Evolutionary conservation across 139 green algal species (phyloP).

Genomic region (Diplosphaera chodatii): DNA sequence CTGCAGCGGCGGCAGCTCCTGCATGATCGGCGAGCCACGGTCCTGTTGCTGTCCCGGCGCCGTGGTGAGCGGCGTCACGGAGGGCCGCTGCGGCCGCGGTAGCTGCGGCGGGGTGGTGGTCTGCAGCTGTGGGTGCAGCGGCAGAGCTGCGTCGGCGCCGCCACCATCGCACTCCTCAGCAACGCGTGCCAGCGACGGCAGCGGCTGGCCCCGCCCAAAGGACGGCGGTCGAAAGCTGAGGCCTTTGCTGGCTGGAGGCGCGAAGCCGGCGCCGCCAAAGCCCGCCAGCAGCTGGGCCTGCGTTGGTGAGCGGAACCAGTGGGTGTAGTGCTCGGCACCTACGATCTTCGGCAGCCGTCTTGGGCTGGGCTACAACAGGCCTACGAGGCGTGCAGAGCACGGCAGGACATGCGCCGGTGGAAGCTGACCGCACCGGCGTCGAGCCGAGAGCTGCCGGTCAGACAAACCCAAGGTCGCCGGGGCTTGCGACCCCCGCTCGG

Average conservation of each 20-base stretch:
- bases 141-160: background rate
- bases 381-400: too few relatives aligned
- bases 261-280: background rate
- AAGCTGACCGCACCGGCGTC: too few relatives aligned
- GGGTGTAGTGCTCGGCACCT: too few relatives aligned
- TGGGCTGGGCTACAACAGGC: too few relatives aligned
- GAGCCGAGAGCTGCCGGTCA: too few relatives aligned
- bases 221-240: background rate
- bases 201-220: background rate
- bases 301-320: too few relatives aligned
- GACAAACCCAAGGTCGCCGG: too few relatives aligned
- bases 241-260: background rate
- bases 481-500: too few relatives aligned
- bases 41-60: background rate
- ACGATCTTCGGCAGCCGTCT: too few relatives aligned
- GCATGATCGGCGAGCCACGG: background rate
- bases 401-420: too few relatives aligned
- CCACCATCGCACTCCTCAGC: background rate
- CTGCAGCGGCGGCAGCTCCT: background rate
- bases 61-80: background rate
- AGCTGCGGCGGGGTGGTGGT: background rate
- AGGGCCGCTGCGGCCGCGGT: background rate
- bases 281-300: background rate
- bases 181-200: background rate
- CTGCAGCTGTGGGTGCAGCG: background rate